A percentile compares a stretch with the other conserved stretches of the same genome.
phyloP scores from a whole-genome alignment of 768 basidiomycete species.

The Pisolithus albus region DNA sequence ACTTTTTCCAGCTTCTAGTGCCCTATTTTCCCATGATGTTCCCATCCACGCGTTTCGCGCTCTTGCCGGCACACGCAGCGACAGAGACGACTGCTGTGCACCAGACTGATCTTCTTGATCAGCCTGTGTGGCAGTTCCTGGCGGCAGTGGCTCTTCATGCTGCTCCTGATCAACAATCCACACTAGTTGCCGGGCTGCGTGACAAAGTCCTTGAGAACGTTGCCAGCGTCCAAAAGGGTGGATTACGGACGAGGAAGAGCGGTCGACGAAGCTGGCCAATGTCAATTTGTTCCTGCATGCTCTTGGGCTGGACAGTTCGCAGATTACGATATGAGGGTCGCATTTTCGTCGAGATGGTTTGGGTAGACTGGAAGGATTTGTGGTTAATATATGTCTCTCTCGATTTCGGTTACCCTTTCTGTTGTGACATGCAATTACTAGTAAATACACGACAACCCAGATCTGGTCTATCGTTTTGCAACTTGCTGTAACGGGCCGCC shows the following conservation, averaged over 20 bases:
- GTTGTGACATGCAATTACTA: too few species aligned
- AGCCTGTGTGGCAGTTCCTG: slow-evolving; percentile 93
- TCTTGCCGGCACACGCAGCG: slow-evolving; percentile 29
- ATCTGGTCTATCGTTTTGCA: too few species aligned
- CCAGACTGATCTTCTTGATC: slow-evolving; percentile 62
- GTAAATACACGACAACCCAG: too few species aligned
- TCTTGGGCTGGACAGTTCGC: slow-evolving; percentile 64
- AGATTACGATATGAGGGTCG: slow-evolving; percentile 45
- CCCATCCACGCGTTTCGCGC: slow-evolving; percentile 75
- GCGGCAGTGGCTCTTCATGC: slow-evolving; percentile 85
- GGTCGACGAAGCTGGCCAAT: slow-evolving; percentile 76
- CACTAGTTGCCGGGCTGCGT: slow-evolving; percentile 75
- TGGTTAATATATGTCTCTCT: too few species aligned
- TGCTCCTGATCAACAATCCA: slow-evolving; percentile 79
- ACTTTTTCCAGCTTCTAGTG: slow-evolving; percentile 73
- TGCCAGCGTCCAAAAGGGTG: slow-evolving; percentile 66
- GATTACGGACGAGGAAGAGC: slow-evolving; percentile 65
- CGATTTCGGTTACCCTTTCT: too few species aligned
- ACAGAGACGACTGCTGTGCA: slow-evolving; percentile 24
- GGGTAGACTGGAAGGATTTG: slow-evolving; percentile 22
- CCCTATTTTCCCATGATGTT: slow-evolving; percentile 77
- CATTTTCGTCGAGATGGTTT: background rate
- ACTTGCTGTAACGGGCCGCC: too few species aligned
- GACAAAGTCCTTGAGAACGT: slow-evolving; percentile 95
- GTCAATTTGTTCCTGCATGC: slow-evolving; percentile 89